A percentile compares a stretch with the other conserved stretches of the same genome.
phyloP scores from a whole-genome alignment of 768 basidiomycete genomes.

The Epithele typhae region DNA sequence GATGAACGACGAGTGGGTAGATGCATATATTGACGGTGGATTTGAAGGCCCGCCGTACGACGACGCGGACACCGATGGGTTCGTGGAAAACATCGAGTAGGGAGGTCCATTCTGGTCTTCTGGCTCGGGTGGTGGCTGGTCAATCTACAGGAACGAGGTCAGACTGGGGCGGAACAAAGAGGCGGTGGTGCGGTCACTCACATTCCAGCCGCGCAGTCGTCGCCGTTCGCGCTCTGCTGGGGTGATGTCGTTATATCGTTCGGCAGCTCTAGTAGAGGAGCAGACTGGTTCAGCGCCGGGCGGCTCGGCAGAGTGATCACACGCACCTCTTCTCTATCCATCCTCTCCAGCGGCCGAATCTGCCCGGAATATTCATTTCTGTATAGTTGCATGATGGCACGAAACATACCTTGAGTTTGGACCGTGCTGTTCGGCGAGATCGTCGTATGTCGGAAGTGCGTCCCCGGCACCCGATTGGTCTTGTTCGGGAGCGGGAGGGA shows the following conservation, averaged over 20 bases:
- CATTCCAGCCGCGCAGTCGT: conserved; percentile 69
- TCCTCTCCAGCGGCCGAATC: conserved; percentile 81
- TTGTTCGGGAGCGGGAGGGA: conserved; percentile 31
- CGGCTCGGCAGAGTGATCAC: not conserved
- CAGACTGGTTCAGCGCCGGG: too few species aligned
- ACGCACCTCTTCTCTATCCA: conserved; percentile 86
- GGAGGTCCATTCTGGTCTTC: not conserved
- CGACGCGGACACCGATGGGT: not conserved
- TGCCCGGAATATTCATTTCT: conserved; percentile 22
- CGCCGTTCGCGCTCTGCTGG: conserved; percentile 53
- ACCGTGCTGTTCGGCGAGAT: conserved; percentile 70
- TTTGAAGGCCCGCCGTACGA: not conserved
- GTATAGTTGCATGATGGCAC: too few species aligned
- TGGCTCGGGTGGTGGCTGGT: too few species aligned
- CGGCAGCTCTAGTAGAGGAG: conserved; percentile 73
- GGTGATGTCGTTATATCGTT: conserved; percentile 66
- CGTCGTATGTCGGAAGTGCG: conserved; percentile 74
- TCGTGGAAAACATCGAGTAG: conserved; percentile 10
- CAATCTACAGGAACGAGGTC: too few species aligned
- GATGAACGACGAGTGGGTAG: too few species aligned
- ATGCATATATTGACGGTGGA: not conserved
- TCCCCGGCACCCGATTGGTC: conserved; percentile 39
- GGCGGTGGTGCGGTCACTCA: conserved; percentile 12
- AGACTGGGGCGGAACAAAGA: too few species aligned
- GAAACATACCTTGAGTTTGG: conserved; percentile 71